These are phyloP conservation scores for Fraxinus greggii DNA, from an alignment of 305 asterid genomes.

Conservation along the genomic window DNA sequence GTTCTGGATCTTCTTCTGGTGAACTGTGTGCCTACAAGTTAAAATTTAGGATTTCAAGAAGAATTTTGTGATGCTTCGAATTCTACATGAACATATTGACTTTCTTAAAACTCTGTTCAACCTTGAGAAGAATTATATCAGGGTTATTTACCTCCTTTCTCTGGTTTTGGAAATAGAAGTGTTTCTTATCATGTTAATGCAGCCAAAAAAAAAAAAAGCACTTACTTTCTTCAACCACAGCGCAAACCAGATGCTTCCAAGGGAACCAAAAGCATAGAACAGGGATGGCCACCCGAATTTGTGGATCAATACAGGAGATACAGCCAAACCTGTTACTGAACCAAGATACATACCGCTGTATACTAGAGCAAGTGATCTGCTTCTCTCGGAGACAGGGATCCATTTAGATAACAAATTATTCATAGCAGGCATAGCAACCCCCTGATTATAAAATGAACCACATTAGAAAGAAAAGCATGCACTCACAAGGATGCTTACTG, in stretches of 20 bases:
- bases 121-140: background rate
- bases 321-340: slow-evolving; percentile 82
- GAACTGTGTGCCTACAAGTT: slow-evolving; percentile 73
- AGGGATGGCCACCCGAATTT: slow-evolving; percentile 93
- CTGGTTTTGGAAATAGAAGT: background rate
- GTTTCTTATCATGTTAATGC: background rate
- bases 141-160: background rate
- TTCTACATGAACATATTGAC: background rate
- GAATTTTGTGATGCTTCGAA: background rate
- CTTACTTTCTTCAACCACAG: slow-evolving; percentile 92
- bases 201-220: slow-evolving; percentile 16
- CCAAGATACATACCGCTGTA: slow-evolving; percentile 99
- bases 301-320: slow-evolving; percentile 79
- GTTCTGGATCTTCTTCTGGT: slow-evolving; percentile 72
- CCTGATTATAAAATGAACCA: slow-evolving; percentile 49
- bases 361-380: slow-evolving; percentile 93
- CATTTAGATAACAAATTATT: slow-evolving; percentile 85
- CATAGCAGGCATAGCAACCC: slow-evolving; percentile 99
- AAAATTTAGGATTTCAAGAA: slow-evolving; percentile 14
- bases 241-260: slow-evolving; percentile 88
- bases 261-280: slow-evolving; percentile 87
- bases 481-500: slow-evolving; percentile 3
- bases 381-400: slow-evolving; percentile 96
- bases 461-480: slow-evolving; percentile 22
- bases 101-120: background rate